Base-by-base conservation (phyloP, 352 stramenopile species). In the Phytophthora meadii region DNA sequence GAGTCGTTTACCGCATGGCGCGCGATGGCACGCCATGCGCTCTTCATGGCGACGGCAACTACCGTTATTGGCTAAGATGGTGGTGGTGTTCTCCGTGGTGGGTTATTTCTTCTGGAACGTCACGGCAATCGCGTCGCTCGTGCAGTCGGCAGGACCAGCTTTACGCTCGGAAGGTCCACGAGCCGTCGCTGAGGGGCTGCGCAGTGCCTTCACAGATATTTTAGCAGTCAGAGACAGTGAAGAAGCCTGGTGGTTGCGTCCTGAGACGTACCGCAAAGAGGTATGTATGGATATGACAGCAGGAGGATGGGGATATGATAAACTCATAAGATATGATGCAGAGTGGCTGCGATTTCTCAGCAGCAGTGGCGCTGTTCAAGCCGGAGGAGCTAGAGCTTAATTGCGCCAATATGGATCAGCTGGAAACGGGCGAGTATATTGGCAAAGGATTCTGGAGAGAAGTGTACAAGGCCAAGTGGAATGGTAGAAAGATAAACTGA, bases 401-500 rank as follows among this genome's bases (percentile, higher is more conserved):
- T 39, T 93, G 84, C 46, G 73, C 28, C 27, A 93, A 93, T 60
- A 86, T 93, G 14, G 58, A 81, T 14, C 41, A 88, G 42, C 47
- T 93, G 28, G 52, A 79, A 8, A 49, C 69, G 0, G 81, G 68
- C 9, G 82, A 91, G 17, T 87, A 76, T 27, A 55, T 93, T 2
- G 84, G 84, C 25, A 70, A 89, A 61, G 84, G 84, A 3, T 93
- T 85, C 58, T 93, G 84, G 84, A 67, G 84, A 50, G 51, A 91
- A 50, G 84, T 93, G 32, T 91, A 76, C 70, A 86, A 81, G 28
- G 75, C 84, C 7, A 78, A 76, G 4, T 93, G 84, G 84, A 86
- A 93, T 65, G 84, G 84, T 91, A 54, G 30, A 9, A 19, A 0
- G 9, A 3, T n/a, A 41, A 3, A 45, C 17, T 51, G 27, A 14